These are phyloP conservation scores for Populus simonii DNA, from an alignment of 345 rosid genomes.

Conservation along the genomic window DNA sequence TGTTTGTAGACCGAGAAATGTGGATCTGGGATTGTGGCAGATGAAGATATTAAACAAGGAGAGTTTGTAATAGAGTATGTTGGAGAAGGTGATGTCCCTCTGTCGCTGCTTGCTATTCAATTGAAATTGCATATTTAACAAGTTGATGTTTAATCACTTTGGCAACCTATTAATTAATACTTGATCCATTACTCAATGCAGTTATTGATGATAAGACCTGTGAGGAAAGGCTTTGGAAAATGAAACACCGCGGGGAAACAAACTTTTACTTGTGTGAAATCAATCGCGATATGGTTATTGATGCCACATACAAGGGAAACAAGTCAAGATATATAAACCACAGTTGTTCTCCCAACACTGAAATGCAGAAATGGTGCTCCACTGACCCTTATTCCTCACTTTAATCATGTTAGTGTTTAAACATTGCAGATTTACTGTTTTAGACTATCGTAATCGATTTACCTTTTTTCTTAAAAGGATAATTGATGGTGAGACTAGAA, in stretches of 20 bases:
- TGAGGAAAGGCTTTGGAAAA: conserved; percentile 88
- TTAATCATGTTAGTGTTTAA: conserved; percentile 4
- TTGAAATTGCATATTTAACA: not conserved
- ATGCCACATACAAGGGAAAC: conserved; percentile 92
- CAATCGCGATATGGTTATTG: conserved; percentile 89
- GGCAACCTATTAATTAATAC: not conserved
- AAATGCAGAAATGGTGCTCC: conserved; percentile 95
- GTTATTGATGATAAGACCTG: conserved; percentile 94
- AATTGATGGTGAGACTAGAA: conserved; percentile 94
- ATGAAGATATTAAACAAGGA: conserved; percentile 80
- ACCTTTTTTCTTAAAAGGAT: conserved; percentile 46
- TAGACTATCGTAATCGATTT: not conserved
- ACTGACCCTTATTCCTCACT: conserved; percentile 18
- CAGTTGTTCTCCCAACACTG: conserved; percentile 88
- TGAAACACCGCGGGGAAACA: conserved; percentile 81
- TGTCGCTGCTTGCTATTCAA: conserved; percentile 11
- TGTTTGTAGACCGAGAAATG: conserved; percentile 93
- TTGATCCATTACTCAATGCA: conserved; percentile 25
- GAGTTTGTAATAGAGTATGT: conserved; percentile 97
- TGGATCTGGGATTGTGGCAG: conserved; percentile 88
- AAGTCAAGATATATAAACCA: conserved; percentile 96
- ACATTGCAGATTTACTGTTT: conserved; percentile 12
- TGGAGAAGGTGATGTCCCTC: conserved; percentile 72
- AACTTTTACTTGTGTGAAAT: conserved; percentile 93
- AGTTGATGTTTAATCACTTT: conserved; percentile 1